These are phyloP conservation scores for Tetracentron sinense DNA, from an alignment of 164 flowering plant genomes.

Conservation along the genomic window DNA sequence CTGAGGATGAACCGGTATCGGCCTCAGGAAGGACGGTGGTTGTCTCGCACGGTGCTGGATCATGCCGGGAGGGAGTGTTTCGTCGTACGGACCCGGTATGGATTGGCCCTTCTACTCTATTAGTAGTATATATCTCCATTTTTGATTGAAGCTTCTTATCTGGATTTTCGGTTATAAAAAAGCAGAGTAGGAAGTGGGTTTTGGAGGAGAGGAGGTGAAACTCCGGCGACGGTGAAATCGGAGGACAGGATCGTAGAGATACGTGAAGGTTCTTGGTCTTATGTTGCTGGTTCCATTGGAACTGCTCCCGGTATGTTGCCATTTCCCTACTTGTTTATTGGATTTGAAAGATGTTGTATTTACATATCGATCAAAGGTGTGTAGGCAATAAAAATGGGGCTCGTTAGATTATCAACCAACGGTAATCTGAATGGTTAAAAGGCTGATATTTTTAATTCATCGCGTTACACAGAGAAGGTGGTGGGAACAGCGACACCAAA, in stretches of 20 bases:
- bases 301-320: conserved; percentile 75
- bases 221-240: conserved; percentile 65
- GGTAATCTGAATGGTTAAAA: too few species aligned
- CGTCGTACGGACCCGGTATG: conserved; percentile 71
- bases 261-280: conserved; percentile 90
- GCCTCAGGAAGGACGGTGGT: conserved; percentile 96
- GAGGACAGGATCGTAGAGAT: conserved; percentile 77
- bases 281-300: conserved; percentile 83
- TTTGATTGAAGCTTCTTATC: not conserved
- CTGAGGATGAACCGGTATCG: conserved; percentile 64
- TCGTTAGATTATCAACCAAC: too few species aligned
- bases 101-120: not conserved
- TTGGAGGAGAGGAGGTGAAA: conserved; percentile 90
- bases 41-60: conserved; percentile 88
- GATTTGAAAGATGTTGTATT: too few species aligned
- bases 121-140: not conserved
- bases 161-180: not conserved
- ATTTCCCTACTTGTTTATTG: too few species aligned
- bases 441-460: too few species aligned
- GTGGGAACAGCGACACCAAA: conserved; percentile 87
- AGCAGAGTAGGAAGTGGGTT: conserved; percentile 77
- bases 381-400: too few species aligned
- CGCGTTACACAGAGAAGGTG: conserved; percentile 91
- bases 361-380: too few species aligned
- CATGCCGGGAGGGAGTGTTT: conserved; percentile 91